phyloP scores from a whole-genome alignment of 2,329 filamentous ascomycete genomes.

The Neobulgaria alba region DNA sequence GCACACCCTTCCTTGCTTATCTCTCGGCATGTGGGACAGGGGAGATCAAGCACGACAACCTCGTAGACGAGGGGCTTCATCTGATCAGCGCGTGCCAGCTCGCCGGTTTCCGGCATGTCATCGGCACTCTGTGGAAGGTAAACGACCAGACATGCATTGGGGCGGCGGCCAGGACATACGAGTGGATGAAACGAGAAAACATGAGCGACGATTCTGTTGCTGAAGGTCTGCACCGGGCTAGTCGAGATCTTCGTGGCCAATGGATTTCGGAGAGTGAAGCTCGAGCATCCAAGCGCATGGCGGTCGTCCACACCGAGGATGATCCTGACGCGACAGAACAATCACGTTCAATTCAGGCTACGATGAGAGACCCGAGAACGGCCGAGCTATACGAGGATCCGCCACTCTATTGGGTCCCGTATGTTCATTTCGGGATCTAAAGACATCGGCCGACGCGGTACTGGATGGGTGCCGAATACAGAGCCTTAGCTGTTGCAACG shows the following conservation, averaged over 20 bases:
- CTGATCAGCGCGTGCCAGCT: conserved; percentile 32
- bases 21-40: conserved; percentile 33
- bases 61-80: conserved; percentile 33
- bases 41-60: conserved; percentile 11
- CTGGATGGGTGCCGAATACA: conserved; percentile 1
- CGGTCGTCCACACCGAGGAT: background rate
- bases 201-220: background rate
- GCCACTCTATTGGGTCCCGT: conserved; percentile 2
- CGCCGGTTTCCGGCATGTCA: conserved; percentile 33
- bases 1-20: conserved; percentile 30
- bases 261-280: background rate
- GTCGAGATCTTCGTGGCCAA: background rate
- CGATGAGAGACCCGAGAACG: background rate
- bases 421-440: conserved; percentile 3
- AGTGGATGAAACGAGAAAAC: background rate
- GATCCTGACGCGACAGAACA: background rate
- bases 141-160: conserved; percentile 29
- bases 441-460: conserved; percentile 1
- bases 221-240: background rate
- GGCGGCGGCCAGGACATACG: too few species aligned
- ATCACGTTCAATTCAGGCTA: conserved; percentile 1
- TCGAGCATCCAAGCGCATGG: background rate
- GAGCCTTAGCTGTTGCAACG: background rate
- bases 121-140: conserved; percentile 35
- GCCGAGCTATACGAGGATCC: conserved; percentile 2